Conservation (phyloP, 1,139 yeast species). For the Geotrichum siamense region DNA sequence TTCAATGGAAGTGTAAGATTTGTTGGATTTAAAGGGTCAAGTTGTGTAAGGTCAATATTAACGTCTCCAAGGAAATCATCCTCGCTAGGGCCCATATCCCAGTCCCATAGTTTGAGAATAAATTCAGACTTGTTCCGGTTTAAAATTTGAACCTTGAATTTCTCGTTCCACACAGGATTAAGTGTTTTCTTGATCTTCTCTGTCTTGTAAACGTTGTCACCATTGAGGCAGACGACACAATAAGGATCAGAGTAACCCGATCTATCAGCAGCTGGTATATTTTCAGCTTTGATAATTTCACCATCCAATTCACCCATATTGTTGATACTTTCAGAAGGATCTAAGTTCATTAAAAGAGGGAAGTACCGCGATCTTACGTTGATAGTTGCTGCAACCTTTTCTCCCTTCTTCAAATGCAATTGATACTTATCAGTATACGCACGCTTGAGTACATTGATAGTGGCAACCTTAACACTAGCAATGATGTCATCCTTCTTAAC, state of each 20-base stretch:
- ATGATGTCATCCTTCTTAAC: slow-evolving; percentile 47
- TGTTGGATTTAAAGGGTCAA: slow-evolving; percentile 50
- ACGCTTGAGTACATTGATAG: slow-evolving; percentile 57
- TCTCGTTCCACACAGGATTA: slow-evolving; percentile 81
- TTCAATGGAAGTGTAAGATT: slow-evolving; percentile 49
- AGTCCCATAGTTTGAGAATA: slow-evolving; percentile 59
- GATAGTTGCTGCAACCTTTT: slow-evolving; percentile 49
- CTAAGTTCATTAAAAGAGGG: slow-evolving; percentile 59
- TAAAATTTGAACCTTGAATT: slow-evolving; percentile 44
- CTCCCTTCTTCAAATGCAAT: slow-evolving; percentile 44
- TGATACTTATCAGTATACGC: slow-evolving; percentile 56
- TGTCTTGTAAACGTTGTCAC: slow-evolving; percentile 59
- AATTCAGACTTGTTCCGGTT: slow-evolving; percentile 58
- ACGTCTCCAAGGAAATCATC: slow-evolving; percentile 77
- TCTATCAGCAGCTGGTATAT: slow-evolving; percentile 73
- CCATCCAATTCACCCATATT: slow-evolving; percentile 71
- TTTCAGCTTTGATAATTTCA: slow-evolving; percentile 57
- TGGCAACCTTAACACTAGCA: slow-evolving; percentile 61
- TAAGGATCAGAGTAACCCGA: slow-evolving; percentile 94
- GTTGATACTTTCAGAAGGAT: slow-evolving; percentile 65
- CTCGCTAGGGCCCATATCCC: slow-evolving; percentile 86
- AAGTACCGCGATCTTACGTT: slow-evolving; percentile 67
- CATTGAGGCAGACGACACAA: slow-evolving; percentile 57
- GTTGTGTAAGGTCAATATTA: slow-evolving; percentile 49
- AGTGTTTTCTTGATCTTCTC: slow-evolving; percentile 78